Evolutionary conservation across 1,284 basidiomycete genomes (phyloP), one percentile per base, ranked within the genome.

Genomic region (Takashimella tepidaria): DNA sequence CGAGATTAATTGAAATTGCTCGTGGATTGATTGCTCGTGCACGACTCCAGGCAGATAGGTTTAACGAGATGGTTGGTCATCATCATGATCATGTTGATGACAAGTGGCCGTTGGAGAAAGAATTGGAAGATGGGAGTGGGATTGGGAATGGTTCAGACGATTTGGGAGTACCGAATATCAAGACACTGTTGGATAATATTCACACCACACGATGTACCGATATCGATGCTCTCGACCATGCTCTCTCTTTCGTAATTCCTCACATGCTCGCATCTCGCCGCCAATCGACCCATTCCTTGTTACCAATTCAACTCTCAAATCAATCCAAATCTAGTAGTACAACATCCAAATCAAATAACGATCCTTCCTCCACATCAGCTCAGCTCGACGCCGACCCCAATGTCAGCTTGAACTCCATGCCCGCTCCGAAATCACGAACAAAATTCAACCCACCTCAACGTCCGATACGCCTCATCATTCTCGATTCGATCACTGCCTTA

Each of bases 401-500:
- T n/a, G n/a, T n/a, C n/a, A n/a, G n/a, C n/a, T n/a, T n/a, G n/a
- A n/a, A n/a, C n/a, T n/a, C n/a, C n/a, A n/a, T n/a, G n/a, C n/a
- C n/a, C n/a, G n/a, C n/a, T n/a, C n/a, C n/a, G n/a, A 37, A 37
- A 37, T 37, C 31, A 8, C 31, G 31, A 37, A 8, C 31, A 16
- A 37, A 16, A 16, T 37, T 16, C 8, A n/a, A n/a, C 25, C 46
- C 16, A 22, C 47, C 53, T 8, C 10, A 23, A 4, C 44, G 53
- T 16, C 76, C 75, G 3, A 63, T 76, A 13, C 65, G 82, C 53
- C 77, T 93, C 4, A 66, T 95, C 48, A 76, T 95, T 49, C 81
- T 95, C 51, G 91, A 95, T 72, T 84, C 88, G 0, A 77, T 95
- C 31, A 84, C 86, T 0, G 87, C 91, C 49, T 79, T 92, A 12